Evolutionary conservation across 148 eudicot species (phyloP).

Genomic region (Vaccinium macrocarpon): DNA sequence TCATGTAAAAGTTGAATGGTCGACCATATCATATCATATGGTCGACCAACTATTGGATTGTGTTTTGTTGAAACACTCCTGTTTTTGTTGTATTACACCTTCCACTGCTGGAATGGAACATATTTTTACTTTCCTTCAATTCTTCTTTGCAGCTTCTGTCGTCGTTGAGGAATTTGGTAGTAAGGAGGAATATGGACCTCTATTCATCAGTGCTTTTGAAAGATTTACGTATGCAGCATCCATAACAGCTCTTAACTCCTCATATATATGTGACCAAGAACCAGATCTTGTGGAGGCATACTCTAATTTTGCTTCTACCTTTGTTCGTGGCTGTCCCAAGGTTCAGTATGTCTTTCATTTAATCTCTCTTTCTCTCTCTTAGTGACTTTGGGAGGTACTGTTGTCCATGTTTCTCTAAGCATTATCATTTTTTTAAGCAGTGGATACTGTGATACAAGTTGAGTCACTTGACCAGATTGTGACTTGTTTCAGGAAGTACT

Average conservation of each 20-base stretch:
- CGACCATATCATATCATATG: not conserved
- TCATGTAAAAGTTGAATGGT: not conserved
- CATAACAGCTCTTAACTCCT: conserved; percentile 79
- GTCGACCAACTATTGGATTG: not conserved
- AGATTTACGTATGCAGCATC: conserved; percentile 85
- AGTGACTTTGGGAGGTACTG: not conserved
- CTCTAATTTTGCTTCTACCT: conserved; percentile 67
- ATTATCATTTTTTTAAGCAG: not conserved
- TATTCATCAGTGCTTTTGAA: conserved; percentile 78
- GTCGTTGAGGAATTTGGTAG: conserved; percentile 83
- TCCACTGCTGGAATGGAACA: not conserved
- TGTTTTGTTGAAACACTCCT: not conserved
- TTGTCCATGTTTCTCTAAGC: not conserved
- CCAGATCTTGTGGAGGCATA: conserved; percentile 97
- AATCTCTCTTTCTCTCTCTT: not conserved
- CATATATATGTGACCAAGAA: conserved; percentile 98
- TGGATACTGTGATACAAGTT: not conserved
- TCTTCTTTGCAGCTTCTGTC: conserved; percentile 61
- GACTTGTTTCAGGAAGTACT: conserved; percentile 63
- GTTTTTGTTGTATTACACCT: not conserved
- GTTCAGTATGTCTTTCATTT: conserved; percentile 30
- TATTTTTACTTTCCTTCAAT: not conserved
- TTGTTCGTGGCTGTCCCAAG: conserved; percentile 79
- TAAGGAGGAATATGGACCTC: conserved; percentile 75
- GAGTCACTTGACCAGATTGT: conserved; percentile 4